Conservation (phyloP, 1,139 yeast genomes). For the Blastobotrys petasosporus region DNA sequence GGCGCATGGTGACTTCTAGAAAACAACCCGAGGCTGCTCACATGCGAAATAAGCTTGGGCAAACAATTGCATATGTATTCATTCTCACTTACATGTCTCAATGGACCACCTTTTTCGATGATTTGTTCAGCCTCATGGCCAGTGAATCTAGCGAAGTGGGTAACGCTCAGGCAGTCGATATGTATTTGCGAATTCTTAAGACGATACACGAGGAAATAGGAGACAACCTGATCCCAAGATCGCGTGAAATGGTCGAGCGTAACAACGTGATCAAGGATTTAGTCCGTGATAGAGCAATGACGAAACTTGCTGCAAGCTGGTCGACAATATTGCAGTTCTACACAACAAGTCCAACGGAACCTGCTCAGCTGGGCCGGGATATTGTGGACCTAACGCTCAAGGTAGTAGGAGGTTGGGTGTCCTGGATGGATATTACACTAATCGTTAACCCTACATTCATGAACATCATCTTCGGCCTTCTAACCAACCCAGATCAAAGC, state of each 20-base stretch:
- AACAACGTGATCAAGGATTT: constrained; percentile 73
- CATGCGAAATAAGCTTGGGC: constrained; percentile 74
- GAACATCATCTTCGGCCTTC: constrained; percentile 54
- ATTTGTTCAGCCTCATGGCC: constrained; percentile 41
- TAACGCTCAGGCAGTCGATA: constrained; percentile 58
- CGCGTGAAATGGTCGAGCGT: constrained; percentile 52
- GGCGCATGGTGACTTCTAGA: constrained; percentile 12
- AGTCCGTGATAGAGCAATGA: constrained; percentile 72
- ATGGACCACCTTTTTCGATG: constrained; percentile 66
- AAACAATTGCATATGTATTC: constrained; percentile 65
- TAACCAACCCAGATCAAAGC: constrained; percentile 47
- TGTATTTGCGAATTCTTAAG: constrained; percentile 65
- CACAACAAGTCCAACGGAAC: constrained; percentile 12
- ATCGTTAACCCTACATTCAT: constrained; percentile 66
- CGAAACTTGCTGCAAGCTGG: constrained; percentile 64
- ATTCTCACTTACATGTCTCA: constrained; percentile 55
- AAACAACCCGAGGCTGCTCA: constrained; percentile 46
- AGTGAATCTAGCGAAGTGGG: constrained; percentile 21
- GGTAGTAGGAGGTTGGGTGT: constrained; percentile 78
- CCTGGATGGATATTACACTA: constrained; percentile 89
- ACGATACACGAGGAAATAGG: constrained; percentile 89
- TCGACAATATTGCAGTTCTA: constrained; percentile 46
- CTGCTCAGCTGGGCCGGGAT: constrained; percentile 34
- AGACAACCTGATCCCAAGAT: constrained; percentile 74
- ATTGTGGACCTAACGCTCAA: constrained; percentile 55